Percentiles rank a stretch among this genome's conserved stretches.
Conservation (phyloP, 2,329 filamentous ascomycete genomes). For the Alternaria infectoria region DNA sequence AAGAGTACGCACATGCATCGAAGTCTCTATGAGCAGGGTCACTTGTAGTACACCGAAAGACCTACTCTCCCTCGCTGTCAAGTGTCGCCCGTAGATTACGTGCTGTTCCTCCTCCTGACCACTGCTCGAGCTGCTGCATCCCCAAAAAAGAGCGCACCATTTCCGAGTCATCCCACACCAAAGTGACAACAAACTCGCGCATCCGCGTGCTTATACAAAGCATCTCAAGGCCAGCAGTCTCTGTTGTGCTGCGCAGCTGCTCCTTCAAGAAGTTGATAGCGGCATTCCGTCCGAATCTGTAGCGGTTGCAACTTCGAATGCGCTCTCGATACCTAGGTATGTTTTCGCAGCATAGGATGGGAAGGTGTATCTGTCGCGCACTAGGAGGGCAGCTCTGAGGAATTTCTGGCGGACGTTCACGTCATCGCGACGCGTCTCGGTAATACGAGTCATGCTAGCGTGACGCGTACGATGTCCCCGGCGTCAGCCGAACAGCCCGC, state of each 20-base stretch:
- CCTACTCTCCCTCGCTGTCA: not conserved
- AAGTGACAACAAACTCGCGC: not conserved
- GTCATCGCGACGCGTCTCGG: not conserved
- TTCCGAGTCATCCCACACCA: not conserved
- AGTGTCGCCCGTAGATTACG: not conserved
- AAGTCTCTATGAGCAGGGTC: not conserved
- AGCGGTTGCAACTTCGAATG: not conserved
- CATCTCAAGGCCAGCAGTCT: not conserved
- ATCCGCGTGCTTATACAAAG: not conserved
- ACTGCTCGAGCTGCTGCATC: not conserved
- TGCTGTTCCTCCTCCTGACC: not conserved
- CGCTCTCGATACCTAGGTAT: not conserved
- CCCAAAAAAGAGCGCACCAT: not conserved
- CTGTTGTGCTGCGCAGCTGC: not conserved
- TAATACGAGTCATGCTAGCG: not conserved
- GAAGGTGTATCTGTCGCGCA: not conserved
- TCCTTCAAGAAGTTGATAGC: not conserved
- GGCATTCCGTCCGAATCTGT: not conserved
- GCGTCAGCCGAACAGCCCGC: not conserved
- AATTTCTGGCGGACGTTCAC: not conserved
- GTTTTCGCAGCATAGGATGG: not conserved
- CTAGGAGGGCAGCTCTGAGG: not conserved
- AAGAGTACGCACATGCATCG: not conserved
- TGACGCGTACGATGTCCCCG: not conserved
- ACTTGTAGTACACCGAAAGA: not conserved